phyloP scores from a whole-genome alignment of 139 green algal genomes.

The Ulvella scutata region DNA sequence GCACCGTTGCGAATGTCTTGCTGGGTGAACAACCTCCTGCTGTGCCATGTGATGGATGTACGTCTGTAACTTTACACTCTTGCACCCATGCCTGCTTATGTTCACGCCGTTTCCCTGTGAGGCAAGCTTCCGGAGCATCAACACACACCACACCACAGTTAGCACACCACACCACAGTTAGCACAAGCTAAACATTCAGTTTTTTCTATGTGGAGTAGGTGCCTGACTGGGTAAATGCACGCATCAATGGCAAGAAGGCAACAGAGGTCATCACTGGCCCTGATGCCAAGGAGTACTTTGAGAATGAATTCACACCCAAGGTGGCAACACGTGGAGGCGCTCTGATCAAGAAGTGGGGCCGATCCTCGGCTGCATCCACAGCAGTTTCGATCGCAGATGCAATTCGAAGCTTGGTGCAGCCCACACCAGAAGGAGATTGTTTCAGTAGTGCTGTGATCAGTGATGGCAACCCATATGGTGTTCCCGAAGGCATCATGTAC shows the following conservation, averaged over 20 bases:
- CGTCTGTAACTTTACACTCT: no score
- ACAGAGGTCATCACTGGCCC: constrained; percentile 71
- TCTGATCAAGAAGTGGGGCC: constrained; percentile 90
- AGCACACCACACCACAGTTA: no score
- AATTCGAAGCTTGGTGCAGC: constrained; percentile 58
- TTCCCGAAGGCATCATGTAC: constrained; percentile 73
- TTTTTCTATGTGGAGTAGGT: constrained; percentile 46
- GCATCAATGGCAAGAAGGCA: constrained; percentile 59
- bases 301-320: constrained; percentile 66
- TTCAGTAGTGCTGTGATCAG: constrained; percentile 67
- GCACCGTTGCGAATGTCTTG: no score
- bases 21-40: no score
- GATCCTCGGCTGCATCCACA: constrained; percentile 73
- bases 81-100: no score
- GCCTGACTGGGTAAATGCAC: constrained; percentile 85
- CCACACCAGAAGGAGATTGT: constrained; percentile 73
- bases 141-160: no score
- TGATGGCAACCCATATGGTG: constrained; percentile 83
- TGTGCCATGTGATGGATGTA: no score
- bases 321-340: constrained; percentile 70
- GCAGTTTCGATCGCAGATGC: constrained; percentile 79
- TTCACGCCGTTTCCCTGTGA: no score
- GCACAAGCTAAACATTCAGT: no score
- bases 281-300: constrained; percentile 34
- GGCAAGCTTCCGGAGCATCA: no score